phyloP scores from a whole-genome alignment of 257 asterid species.

The Datura wrightii region DNA sequence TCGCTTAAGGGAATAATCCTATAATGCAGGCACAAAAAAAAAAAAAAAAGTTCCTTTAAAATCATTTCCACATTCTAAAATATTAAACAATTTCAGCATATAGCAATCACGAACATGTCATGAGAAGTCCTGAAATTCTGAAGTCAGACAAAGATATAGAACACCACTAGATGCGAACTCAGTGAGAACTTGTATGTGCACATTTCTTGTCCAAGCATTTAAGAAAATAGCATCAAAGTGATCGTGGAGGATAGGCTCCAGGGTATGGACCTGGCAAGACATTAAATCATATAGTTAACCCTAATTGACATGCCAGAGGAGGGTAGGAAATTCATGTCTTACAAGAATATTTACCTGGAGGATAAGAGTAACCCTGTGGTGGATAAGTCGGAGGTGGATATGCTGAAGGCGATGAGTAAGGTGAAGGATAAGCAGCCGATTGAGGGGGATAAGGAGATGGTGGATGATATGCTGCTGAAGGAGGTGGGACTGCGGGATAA shows the following conservation, averaged over 20 bases:
- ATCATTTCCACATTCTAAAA: background rate
- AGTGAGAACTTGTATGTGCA: background rate
- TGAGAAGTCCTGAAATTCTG: background rate
- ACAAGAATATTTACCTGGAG: conserved; percentile 45
- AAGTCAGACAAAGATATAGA: background rate
- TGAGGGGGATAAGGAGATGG: conserved; percentile 41
- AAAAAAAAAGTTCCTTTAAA: background rate
- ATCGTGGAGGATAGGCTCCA: conserved; percentile 50
- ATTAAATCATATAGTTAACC: background rate
- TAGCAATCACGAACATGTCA: conserved; percentile 1
- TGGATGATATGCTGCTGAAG: conserved; percentile 42
- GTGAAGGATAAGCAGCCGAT: conserved; percentile 32
- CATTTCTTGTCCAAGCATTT: conserved; percentile 20
- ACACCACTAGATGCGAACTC: background rate
- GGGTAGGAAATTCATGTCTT: conserved; percentile 34
- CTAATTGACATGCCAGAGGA: conserved; percentile 12
- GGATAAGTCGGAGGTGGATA: conserved; percentile 46
- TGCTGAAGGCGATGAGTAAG: conserved; percentile 40
- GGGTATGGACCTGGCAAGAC: conserved; percentile 48
- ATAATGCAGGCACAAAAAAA: background rate
- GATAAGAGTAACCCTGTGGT: conserved; percentile 47
- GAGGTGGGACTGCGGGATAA: conserved; percentile 39
- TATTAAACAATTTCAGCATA: background rate
- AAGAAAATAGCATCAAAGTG: conserved; percentile 14
- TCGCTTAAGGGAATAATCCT: background rate